Percentiles rank a stretch among this genome's conserved stretches.
phyloP scores from a whole-genome alignment of 257 asterid species.

The Handroanthus guayacan region DNA sequence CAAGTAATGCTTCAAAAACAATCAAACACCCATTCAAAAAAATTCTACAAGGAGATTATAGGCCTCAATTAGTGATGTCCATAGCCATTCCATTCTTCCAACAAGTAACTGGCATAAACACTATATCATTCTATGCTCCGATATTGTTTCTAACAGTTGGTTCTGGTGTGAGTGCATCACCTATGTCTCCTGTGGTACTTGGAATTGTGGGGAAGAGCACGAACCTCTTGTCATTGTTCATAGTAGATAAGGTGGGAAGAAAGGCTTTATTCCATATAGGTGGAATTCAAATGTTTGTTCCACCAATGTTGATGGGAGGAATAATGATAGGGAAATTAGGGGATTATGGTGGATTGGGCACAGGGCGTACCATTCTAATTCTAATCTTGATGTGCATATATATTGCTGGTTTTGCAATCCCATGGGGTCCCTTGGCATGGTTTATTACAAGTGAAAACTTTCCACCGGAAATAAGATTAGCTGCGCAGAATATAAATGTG shows the following conservation, averaged over 20 bases:
- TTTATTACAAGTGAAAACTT: constrained; percentile 40
- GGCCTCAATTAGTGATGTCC: constrained; percentile 41
- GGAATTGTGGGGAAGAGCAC: constrained; percentile 1
- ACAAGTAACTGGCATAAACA: constrained; percentile 36
- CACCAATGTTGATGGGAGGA: constrained; percentile 28
- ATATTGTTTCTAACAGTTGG: constrained; percentile 8
- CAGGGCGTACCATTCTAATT: not conserved
- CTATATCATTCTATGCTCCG: constrained; percentile 37
- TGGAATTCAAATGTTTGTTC: constrained; percentile 26
- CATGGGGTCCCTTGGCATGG: constrained; percentile 44
- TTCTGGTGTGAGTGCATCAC: constrained; percentile 32
- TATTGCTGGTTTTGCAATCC: constrained; percentile 32
- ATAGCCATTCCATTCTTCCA: constrained; percentile 34
- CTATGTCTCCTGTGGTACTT: constrained; percentile 22
- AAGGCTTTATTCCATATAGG: too few relatives aligned
- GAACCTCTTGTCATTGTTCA: constrained; percentile 6
- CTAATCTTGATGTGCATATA: constrained; percentile 34
- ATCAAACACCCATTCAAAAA: not conserved
- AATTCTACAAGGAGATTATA: constrained; percentile 22
- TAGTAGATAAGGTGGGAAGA: too few relatives aligned
- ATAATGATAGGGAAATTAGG: constrained; percentile 33
- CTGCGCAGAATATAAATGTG: constrained; percentile 29
- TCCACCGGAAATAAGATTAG: constrained; percentile 38
- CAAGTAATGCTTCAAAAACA: too few relatives aligned
- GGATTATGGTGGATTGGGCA: constrained; percentile 34